Percentiles rank a stretch among this genome's conserved stretches.
Evolutionary conservation across 768 basidiomycete genomes (phyloP).

Genomic region (Mycena indigotica): DNA sequence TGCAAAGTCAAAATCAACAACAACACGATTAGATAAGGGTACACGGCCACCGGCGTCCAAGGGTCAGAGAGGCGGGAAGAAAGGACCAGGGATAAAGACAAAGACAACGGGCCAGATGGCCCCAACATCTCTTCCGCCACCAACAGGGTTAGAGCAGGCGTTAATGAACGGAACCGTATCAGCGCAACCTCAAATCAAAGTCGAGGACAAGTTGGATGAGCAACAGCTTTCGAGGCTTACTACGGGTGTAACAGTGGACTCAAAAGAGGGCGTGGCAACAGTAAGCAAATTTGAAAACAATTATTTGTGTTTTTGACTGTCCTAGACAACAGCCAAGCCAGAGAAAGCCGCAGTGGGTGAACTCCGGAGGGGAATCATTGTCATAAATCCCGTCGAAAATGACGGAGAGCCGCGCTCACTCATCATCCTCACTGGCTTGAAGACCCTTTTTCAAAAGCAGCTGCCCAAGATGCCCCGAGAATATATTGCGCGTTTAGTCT

Average conservation of each 20-base stretch:
- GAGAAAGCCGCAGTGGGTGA: constrained; percentile 84
- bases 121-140: constrained; percentile 46
- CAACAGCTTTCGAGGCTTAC: constrained; percentile 74
- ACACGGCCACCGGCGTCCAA: constrained; percentile 32
- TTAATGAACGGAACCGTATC: constrained; percentile 48
- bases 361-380: constrained; percentile 79
- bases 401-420: constrained; percentile 74
- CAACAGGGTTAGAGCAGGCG: constrained; percentile 40
- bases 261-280: constrained; percentile 47
- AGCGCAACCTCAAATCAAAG: constrained; percentile 57
- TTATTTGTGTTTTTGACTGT: constrained; percentile 1
- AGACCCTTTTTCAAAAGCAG: constrained; percentile 96
- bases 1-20: constrained; percentile 30
- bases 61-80: constrained; percentile 54
- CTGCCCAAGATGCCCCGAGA: constrained; percentile 99
- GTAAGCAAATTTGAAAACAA: constrained; percentile 38
- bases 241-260: constrained; percentile 79
- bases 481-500: constrained; percentile 94
- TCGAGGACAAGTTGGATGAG: constrained; percentile 82
- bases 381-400: constrained; percentile 82
- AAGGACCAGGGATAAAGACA: constrained; percentile 58
- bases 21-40: constrained; percentile 31
- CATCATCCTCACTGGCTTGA: constrained; percentile 90
- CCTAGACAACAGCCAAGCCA: constrained; percentile 55
- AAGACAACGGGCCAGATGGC: constrained; percentile 63